Base-by-base conservation (phyloP, 1,284 basidiomycete species). In the Ustilago loliicola region DNA sequence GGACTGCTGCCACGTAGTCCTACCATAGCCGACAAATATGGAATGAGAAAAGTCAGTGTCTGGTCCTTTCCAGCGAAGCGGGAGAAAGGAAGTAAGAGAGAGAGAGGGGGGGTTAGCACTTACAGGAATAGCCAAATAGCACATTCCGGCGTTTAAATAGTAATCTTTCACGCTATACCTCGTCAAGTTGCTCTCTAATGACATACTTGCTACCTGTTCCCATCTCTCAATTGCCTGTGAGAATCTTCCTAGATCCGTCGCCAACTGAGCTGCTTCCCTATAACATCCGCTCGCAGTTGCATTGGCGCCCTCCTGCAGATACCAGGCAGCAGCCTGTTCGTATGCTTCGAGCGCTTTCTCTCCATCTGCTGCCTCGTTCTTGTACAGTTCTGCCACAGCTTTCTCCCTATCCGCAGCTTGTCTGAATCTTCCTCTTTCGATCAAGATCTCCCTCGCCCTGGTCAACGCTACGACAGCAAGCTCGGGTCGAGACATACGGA, bases 131-230 rank as follows among this genome's bases (percentile, higher is more conserved):
- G 95, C 96, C 63, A 98, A 89, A 45, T 93, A 93, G 86, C 96
- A 99, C 29, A 99, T 88, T 36, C 91, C 91, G 2, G 95, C 91
- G 80, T 92, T 91, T 51, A 99, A 89, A 92, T 95, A 98, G 87
- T 97, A 98, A 84, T 99, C 96, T 88, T 98, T 99, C 81, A 98
- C 96, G 76, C 93, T 95, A 88, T 98, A 99, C 87, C 95, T 95
- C n/a, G 97, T 99, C 80, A 99, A 88, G 21, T 92, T 89, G 59
- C 93, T 95, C 2, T 89, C 89, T 55, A 99, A 88, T 19, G 93
- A 94, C 87, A 93, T 92, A 75, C 93, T 90, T 1, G 96, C 97
- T 52, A 99, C 95, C 82, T 93, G 91, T 84, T 94, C 92, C 85
- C 97, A 98, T 72, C 92, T 91, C 74, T 92, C 90, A 82, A 98